Evolutionary conservation across 352 stramenopile genomes (phyloP).

Genomic region (Phytopythium aichiense): DNA sequence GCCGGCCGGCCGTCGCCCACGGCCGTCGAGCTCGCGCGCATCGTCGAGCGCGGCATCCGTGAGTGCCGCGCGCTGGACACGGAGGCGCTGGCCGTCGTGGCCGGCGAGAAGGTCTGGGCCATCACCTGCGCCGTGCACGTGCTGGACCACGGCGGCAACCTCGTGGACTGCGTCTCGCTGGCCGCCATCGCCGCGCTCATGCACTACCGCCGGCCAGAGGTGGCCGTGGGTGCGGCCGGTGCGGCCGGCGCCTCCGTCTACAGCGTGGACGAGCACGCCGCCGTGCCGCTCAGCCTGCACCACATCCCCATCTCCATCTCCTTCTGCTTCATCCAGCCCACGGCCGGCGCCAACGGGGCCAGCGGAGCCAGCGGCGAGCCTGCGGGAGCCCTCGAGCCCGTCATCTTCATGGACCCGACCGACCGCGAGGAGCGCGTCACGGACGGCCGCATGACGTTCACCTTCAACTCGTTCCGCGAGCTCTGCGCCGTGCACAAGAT

Average conservation of each 20-base stretch:
- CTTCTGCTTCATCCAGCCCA: conserved; percentile 79
- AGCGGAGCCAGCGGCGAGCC: not conserved
- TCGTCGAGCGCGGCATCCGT: conserved; percentile 90
- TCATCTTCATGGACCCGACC: conserved; percentile 88
- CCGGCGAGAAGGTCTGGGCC: conserved; percentile 93
- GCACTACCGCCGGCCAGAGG: conserved; percentile 91
- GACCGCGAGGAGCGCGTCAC: conserved; percentile 88
- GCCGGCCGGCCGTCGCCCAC: conserved; percentile 38
- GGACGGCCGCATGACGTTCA: conserved; percentile 85
- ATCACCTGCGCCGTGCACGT: conserved; percentile 91
- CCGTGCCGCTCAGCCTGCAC: conserved; percentile 92
- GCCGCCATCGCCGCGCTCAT: conserved; percentile 92
- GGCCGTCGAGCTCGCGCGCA: conserved; percentile 77
- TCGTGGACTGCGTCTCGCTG: conserved; percentile 89
- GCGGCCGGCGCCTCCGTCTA: conserved; percentile 61
- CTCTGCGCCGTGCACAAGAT: conserved; percentile 90
- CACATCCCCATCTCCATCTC: conserved; percentile 95
- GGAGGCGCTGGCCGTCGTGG: conserved; percentile 91
- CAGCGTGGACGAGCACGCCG: conserved; percentile 85
- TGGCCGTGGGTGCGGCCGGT: conserved; percentile 34
- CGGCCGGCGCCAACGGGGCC: conserved; percentile 4
- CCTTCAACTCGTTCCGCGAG: conserved; percentile 91
- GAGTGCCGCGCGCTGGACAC: conserved; percentile 92
- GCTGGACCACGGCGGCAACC: conserved; percentile 91
- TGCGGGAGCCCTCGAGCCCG: conserved; percentile 12